Percentiles rank a stretch among this genome's conserved stretches.
Conservation (phyloP, 1,284 basidiomycete genomes). For the Malassezia pachydermatis region DNA sequence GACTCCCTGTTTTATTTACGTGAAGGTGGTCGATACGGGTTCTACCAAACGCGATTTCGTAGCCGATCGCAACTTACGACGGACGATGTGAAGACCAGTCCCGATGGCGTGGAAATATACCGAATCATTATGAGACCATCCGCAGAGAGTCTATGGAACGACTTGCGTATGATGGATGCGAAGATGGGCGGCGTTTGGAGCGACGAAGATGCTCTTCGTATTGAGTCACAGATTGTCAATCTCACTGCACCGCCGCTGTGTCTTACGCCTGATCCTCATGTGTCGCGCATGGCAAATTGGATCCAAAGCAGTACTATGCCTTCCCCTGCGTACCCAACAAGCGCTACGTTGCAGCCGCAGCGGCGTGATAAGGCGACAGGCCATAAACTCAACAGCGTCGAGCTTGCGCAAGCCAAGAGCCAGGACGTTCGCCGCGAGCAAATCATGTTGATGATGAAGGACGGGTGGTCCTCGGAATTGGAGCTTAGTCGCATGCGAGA, state of each 20-base stretch:
- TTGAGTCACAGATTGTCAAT: conserved; percentile 38
- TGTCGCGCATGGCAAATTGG: conserved; percentile 38
- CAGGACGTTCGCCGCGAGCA: conserved; percentile 29
- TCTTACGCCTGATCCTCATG: conserved; percentile 38
- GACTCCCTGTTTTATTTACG: conserved; percentile 27
- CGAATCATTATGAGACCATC: conserved; percentile 39
- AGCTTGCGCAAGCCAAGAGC: conserved; percentile 30
- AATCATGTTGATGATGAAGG: conserved; percentile 43
- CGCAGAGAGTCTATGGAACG: conserved; percentile 38
- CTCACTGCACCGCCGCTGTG: conserved; percentile 42
- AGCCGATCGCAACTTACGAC: not conserved
- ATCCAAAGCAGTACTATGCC: conserved; percentile 39
- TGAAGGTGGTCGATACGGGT: conserved; percentile 31
- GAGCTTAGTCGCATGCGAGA: too few species aligned
- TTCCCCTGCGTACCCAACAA: conserved; percentile 23
- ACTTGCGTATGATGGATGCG: conserved; percentile 37
- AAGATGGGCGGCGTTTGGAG: conserved; percentile 32
- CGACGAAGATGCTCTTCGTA: conserved; percentile 39
- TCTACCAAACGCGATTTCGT: conserved; percentile 12
- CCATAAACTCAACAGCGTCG: conserved; percentile 33
- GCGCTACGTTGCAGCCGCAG: conserved; percentile 18
- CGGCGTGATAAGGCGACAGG: conserved; percentile 17
- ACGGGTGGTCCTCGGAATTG: conserved; percentile 27
- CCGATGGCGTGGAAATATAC: conserved; percentile 35
- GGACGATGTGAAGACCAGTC: conserved; percentile 12